A percentile compares a stretch with the other conserved stretches of the same genome.
phyloP scores from a whole-genome alignment of 2,329 filamentous ascomycete species.

The Trichoderma sp. region DNA sequence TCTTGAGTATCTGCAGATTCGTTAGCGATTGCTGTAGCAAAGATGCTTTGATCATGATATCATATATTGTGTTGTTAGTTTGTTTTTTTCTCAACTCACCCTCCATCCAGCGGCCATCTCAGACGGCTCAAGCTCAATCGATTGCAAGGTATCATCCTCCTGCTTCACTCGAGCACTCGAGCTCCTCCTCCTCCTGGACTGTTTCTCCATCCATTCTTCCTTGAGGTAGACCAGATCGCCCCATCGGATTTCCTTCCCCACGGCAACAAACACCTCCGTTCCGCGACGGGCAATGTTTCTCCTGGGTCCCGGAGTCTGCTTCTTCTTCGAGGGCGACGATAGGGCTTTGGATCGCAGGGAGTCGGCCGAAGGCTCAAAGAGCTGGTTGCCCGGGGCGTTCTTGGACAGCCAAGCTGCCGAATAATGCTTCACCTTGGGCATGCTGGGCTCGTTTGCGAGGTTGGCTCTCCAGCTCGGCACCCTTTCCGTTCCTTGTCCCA shows the following conservation, averaged over 20 bases:
- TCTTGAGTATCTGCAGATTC: conserved; percentile 65
- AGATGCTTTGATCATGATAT: not conserved
- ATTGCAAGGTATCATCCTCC: conserved; percentile 45
- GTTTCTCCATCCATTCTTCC: conserved; percentile 49
- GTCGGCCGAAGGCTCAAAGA: conserved; percentile 63
- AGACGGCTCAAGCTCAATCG: conserved; percentile 37
- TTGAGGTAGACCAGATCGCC: conserved; percentile 81
- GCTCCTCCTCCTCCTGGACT: conserved; percentile 36
- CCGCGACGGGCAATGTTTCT: conserved; percentile 77
- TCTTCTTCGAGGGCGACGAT: conserved; percentile 45
- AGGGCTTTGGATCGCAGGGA: conserved; percentile 43
- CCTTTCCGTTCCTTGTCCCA: not conserved
- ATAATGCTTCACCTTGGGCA: conserved; percentile 85
- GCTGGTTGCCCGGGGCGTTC: conserved; percentile 72
- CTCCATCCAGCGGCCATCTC: conserved; percentile 37
- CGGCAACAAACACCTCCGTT: conserved; percentile 85
- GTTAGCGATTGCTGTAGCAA: not conserved
- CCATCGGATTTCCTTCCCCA: conserved; percentile 90
- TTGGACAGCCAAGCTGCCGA: conserved; percentile 85
- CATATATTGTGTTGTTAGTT: not conserved
- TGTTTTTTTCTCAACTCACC: conserved; percentile 33
- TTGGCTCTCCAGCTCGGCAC: not conserved
- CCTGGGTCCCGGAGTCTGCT: conserved; percentile 51
- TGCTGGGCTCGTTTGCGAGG: conserved; percentile 42
- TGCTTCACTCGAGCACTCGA: conserved; percentile 48